Evolutionary conservation across 306 rosid species (phyloP).

Genomic region (Inga oerstediana): DNA sequence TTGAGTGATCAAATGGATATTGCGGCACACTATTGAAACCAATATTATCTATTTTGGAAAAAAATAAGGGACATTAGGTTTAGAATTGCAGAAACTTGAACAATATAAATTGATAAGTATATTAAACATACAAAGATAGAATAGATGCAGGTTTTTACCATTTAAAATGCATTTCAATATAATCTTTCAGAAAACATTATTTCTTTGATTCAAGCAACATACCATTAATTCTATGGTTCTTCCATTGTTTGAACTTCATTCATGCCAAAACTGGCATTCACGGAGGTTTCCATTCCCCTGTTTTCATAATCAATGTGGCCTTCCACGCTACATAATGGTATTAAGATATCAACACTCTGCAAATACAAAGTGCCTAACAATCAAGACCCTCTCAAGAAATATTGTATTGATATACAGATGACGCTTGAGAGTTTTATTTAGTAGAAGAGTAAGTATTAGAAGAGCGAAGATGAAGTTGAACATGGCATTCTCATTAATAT

Average conservation of each 20-base stretch:
- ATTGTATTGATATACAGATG: background rate
- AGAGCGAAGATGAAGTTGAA: background rate
- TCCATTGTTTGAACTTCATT: conserved; percentile 34
- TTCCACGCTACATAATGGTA: conserved; percentile 11
- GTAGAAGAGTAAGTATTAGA: conserved; percentile 1
- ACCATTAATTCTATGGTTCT: conserved; percentile 42
- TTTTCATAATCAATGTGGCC: conserved; percentile 30
- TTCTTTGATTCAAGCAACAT: conserved; percentile 33
- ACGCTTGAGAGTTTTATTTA: background rate
- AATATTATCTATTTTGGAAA: background rate
- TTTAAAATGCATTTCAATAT: background rate
- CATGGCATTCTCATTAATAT: background rate
- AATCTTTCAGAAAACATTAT: conserved; percentile 26
- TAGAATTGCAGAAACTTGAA: background rate
- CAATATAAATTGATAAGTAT: background rate
- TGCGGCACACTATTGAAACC: background rate
- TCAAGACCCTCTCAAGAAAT: conserved; percentile 21
- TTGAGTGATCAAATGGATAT: background rate
- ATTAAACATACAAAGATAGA: conserved; percentile 3
- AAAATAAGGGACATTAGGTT: background rate
- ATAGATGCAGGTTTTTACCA: background rate
- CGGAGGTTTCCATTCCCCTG: conserved; percentile 33
- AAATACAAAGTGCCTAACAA: background rate
- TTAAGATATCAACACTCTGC: conserved; percentile 10
- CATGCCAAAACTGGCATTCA: conserved; percentile 33